Base-by-base conservation (phyloP, 169 alveolate species). In the Eimeria falciformis region DNA sequence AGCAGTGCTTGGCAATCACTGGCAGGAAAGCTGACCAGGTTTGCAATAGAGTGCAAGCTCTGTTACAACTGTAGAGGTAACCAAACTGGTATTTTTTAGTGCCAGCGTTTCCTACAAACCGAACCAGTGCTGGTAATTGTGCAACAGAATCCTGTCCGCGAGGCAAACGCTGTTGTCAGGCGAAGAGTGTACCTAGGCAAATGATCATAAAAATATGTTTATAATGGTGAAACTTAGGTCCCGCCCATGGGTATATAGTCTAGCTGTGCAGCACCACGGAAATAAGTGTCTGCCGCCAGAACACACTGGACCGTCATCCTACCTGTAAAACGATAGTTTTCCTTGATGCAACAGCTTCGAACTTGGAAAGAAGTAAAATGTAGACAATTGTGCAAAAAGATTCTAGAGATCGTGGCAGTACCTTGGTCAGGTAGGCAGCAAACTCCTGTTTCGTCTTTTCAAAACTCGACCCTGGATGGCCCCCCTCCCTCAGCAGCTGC, bases 401-500 rank as follows among this genome's bases (percentile, higher is more conserved):
- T 0, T 0, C 40, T 33, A 33, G 40, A 33, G 40, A 33, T 33
- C 40, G 40, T 53, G 25, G 3, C 7, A 53, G 65, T 53, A 62
- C 73, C 29, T 62, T 62, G 37, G 29, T n/a, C 37, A 62, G 73
- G 33, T 62, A 62, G 23, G 73, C 33, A 23, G 73, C 23, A 62
- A 62, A 62, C 37, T 62, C 40, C 43, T 23, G n/a, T 27, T 62
- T 62, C 37, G 33, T 62, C 23, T 23, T 17, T 17, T 62, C 37
- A 62, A 62, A 62, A 62, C 37, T 18, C 9, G 73, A 62, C 23
- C 73, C 73, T 12, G n/a, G 37, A 27, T n/a, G 73, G 33, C 73
- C 73, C 1, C 73, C 73, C 33, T 62, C 73, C 73, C 73, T 12
- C 73, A 62, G 33, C 73, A 62, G 33, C 33, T 62, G 73, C 43